Base-by-base conservation (phyloP, 1,284 basidiomycete genomes). In the Naganishia sp. region DNA sequence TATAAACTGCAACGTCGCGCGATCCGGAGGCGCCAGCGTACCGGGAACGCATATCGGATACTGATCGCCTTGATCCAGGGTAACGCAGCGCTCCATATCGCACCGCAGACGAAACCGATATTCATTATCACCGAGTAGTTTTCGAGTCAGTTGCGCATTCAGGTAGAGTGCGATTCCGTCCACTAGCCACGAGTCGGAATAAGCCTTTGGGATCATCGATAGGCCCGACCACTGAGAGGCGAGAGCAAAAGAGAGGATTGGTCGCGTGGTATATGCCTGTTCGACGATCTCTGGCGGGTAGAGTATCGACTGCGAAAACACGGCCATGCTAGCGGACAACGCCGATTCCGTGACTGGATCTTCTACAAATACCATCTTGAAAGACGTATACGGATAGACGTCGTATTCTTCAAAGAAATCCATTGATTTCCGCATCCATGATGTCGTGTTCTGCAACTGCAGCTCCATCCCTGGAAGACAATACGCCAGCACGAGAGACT, bases 191-290 rank as follows among this genome's bases (percentile, higher is more conserved):
- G 88, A 87, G 79, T 99, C 96, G 10, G 93, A 90, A 85, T 91
- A 92, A n/a, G 88, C 86, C 79, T 92, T 92, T 64, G 90, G 94
- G 66, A 95, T 88, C 72, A 99, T 93, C 79, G 98, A 96, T 80
- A 99, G 88, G 23, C 96, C 95, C 63, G 93, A 85, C 96, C 96
- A 99, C 79, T 99, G 96, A 72, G 88, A 92, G 6, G 94, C 94
- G 46, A 99, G 84, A 1, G 91, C 88, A 74, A 98, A 91, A 32
- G 89, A 85, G 49, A 99, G 84, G 18, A 87, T 83, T 68, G 95
- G 92, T 18, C 94, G 85, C 1, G 94, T 90, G 75, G 97, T 92
- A 72, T 93, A 86, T 1, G 92, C 91, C 77, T 95, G 94, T 74
- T 99, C 96, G 71, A 99, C 94, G 43, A 92, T 87, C 70, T 90